Percentiles rank a stretch among this genome's conserved stretches.
Evolutionary conservation across 139 green algal species (phyloP).

Genomic region (Chlorella sp.): DNA sequence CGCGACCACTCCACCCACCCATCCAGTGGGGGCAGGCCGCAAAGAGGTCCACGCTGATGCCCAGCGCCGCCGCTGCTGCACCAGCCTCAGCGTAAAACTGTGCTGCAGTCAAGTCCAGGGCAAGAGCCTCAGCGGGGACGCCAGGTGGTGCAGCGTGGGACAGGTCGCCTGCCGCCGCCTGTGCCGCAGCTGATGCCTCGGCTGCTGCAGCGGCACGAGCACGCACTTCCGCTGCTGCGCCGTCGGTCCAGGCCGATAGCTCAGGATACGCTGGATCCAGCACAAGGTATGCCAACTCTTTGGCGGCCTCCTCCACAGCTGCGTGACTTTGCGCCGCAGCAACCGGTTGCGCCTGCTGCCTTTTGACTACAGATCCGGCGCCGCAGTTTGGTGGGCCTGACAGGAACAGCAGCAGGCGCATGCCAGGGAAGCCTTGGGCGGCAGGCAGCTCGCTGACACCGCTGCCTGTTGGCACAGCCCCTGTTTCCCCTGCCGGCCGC

Average conservation of each 20-base stretch:
- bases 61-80: constrained; percentile 75
- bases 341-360: neutral
- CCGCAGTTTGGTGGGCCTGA: constrained; percentile 74
- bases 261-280: constrained; percentile 38
- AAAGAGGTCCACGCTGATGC: constrained; percentile 87
- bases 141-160: constrained; percentile 19
- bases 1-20: neutral
- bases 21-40: constrained; percentile 42
- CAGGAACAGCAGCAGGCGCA: constrained; percentile 72
- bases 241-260: constrained; percentile 27
- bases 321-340: neutral
- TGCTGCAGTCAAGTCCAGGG: constrained; percentile 17
- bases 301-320: neutral
- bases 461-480: neutral
- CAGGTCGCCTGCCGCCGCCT: neutral
- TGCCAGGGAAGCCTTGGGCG: constrained; percentile 18
- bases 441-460: neutral
- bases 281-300: neutral
- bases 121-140: constrained; percentile 2
- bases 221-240: neutral
- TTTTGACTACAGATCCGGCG: constrained; percentile 59
- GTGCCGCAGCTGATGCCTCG: neutral
- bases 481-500: neutral
- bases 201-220: neutral
- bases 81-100: constrained; percentile 82